phyloP scores from a whole-genome alignment of 2,329 filamentous ascomycete genomes.

The Epichloe uncinata region DNA sequence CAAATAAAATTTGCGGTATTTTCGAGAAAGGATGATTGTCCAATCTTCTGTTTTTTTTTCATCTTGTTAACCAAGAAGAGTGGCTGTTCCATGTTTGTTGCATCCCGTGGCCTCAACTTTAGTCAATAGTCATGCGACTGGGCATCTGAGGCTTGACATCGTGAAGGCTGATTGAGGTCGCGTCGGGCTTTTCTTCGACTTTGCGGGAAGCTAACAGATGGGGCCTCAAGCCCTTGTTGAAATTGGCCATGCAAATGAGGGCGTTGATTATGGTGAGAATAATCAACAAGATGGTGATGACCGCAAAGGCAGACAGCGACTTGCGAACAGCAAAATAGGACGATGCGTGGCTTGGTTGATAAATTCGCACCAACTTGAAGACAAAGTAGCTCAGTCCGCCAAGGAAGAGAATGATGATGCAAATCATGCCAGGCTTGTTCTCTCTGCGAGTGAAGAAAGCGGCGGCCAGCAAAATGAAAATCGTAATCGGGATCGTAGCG shows the following conservation, averaged over 20 bases:
- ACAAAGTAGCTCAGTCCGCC: slow-evolving; percentile 88
- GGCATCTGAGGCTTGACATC: slow-evolving; percentile 43
- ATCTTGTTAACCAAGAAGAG: neutral
- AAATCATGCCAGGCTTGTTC: slow-evolving; percentile 62
- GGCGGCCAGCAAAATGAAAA: slow-evolving; percentile 73
- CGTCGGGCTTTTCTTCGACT: slow-evolving; percentile 41
- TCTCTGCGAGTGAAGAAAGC: slow-evolving; percentile 78
- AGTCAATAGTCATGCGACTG: slow-evolving; percentile 51
- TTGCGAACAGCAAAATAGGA: slow-evolving; percentile 69
- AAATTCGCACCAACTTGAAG: slow-evolving; percentile 97
- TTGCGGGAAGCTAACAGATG: slow-evolving; percentile 52
- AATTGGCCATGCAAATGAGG: slow-evolving; percentile 79
- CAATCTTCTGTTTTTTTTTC: neutral
- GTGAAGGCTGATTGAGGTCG: slow-evolving; percentile 40
- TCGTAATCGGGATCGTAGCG: slow-evolving; percentile 81
- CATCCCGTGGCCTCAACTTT: slow-evolving; percentile 10
- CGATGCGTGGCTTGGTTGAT: slow-evolving; percentile 43
- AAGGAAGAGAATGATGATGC: slow-evolving; percentile 74
- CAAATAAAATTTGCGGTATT: neutral
- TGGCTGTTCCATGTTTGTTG: neutral
- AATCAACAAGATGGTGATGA: slow-evolving; percentile 82
- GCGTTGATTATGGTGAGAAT: slow-evolving; percentile 80
- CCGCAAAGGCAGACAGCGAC: slow-evolving; percentile 83
- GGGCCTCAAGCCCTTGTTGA: slow-evolving; percentile 75
- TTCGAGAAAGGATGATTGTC: neutral